These are phyloP conservation scores for Starmerella cellae DNA, from an alignment of 805 yeast species.

Conservation along the genomic window DNA sequence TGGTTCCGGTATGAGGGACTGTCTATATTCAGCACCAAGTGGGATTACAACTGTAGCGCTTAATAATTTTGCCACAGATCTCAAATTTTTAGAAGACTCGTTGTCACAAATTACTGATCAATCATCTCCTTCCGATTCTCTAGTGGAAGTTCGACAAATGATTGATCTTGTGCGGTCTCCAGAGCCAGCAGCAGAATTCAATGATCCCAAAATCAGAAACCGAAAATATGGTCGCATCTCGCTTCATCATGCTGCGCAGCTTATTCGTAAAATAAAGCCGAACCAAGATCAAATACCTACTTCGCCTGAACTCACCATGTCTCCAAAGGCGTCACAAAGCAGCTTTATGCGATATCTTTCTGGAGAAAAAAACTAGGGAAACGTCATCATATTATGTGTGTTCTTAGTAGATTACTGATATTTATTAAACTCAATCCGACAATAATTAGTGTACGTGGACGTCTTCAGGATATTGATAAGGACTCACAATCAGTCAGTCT, in stretches of 20 bases:
- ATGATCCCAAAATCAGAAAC: slow-evolving; percentile 40
- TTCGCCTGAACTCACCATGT: slow-evolving; percentile 6
- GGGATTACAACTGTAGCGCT: slow-evolving; percentile 48
- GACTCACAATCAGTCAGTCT: not conserved
- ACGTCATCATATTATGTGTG: no score
- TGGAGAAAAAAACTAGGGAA: slow-evolving; percentile 11
- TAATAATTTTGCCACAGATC: slow-evolving; percentile 64
- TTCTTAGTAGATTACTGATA: no score
- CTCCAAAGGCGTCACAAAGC: slow-evolving; percentile 16
- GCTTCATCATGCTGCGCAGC: slow-evolving; percentile 42
- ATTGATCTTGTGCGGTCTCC: slow-evolving; percentile 50
- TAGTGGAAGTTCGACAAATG: slow-evolving; percentile 66
- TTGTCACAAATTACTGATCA: slow-evolving; percentile 26
- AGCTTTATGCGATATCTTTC: slow-evolving; percentile 19
- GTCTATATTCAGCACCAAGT: slow-evolving; percentile 40
- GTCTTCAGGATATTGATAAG: no score
- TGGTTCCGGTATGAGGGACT: slow-evolving; percentile 51
- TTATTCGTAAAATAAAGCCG: slow-evolving; percentile 13
- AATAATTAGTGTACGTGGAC: not conserved
- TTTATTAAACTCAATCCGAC: no score
- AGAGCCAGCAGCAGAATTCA: slow-evolving; percentile 46
- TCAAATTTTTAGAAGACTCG: slow-evolving; percentile 54
- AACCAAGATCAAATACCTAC: slow-evolving; percentile 12
- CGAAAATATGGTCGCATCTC: slow-evolving; percentile 62
- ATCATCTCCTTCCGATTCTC: slow-evolving; percentile 47